Base-by-base conservation (phyloP, 305 asterid species). In the Fraxinus floribunda region DNA sequence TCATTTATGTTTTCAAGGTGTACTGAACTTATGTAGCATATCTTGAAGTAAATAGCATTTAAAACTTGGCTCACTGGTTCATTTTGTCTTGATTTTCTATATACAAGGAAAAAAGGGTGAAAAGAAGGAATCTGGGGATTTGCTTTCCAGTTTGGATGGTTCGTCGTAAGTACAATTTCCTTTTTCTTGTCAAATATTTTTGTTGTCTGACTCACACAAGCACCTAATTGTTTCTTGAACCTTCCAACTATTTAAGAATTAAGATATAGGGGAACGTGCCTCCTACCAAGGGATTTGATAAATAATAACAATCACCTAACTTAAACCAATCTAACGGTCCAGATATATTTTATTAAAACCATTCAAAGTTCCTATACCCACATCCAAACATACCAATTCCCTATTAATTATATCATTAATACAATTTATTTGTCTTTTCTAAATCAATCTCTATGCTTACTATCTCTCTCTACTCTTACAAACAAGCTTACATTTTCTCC, bases 71-170 rank as follows among this genome's bases (percentile, higher is more conserved):
- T 60, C 76, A 60, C 85, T 85, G 34, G 88, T 83, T 11, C 24
- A 60, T 22, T 79, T 85, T 79, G 46, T 75, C 81, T 71, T 76
- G 64, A 79, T 82, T 84, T 85, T 22, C 66, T 72, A 16, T 83
- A 81, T 80, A 71, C 7, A 85, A 97, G 99, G 98, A 77, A 93
- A 91, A 88, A 88, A 87, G 34, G 86, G 82, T 34, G 98, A 93
- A 82, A 93, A 91, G 88, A 97, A 93, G 74, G 99, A 97, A 80
- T 85, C 99, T 4, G 92, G 89, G 32, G 98, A 91, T 78, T 79
- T 89, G 91, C 94, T 92, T 84, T 85, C 98, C 77, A 80, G 91
- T 89, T 86, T 93, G 89, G 97, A 93, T 90, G 94, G 96, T 81
- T 93, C 98, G 83, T 89, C 98, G 98, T 97, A 87, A 92, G 99